Evolutionary conservation across 106 monocot genomes (phyloP).

Genomic region (Dendrobium catenatum): DNA sequence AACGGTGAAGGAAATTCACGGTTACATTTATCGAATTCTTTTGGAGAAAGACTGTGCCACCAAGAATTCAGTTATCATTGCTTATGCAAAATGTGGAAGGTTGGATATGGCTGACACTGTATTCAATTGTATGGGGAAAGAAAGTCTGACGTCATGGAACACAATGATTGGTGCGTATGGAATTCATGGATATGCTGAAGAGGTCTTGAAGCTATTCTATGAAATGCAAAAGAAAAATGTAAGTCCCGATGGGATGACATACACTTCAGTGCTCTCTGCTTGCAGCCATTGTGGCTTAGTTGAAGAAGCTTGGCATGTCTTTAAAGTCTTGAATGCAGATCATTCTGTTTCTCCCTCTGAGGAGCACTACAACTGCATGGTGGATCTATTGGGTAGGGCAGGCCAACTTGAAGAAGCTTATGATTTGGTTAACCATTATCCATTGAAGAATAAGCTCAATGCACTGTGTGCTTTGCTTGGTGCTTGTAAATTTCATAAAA

Average conservation of each 20-base stretch:
- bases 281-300: slow-evolving; percentile 56
- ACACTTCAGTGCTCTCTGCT: slow-evolving; percentile 52
- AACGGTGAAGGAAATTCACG: slow-evolving; percentile 42
- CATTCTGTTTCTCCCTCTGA: slow-evolving; percentile 29
- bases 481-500: slow-evolving; percentile 47
- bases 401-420: slow-evolving; percentile 52
- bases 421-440: slow-evolving; percentile 23
- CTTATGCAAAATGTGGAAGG: slow-evolving; percentile 62
- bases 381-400: slow-evolving; percentile 52
- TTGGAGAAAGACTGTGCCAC: slow-evolving; percentile 21
- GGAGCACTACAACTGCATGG: slow-evolving; percentile 54
- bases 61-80: slow-evolving; percentile 39
- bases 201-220: slow-evolving; percentile 37
- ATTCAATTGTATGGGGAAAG: slow-evolving; percentile 27
- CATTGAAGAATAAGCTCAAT: slow-evolving; percentile 17
- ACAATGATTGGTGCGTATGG: slow-evolving; percentile 60
- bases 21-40: slow-evolving; percentile 21
- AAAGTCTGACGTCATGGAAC: slow-evolving; percentile 30
- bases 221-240: slow-evolving; percentile 38
- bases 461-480: slow-evolving; percentile 43
- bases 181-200: slow-evolving; percentile 33
- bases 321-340: slow-evolving; percentile 29
- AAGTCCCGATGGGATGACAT: slow-evolving; percentile 34
- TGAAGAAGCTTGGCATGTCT: slow-evolving; percentile 50
- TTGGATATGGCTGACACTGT: slow-evolving; percentile 22